Evolutionary conservation across 2,329 filamentous ascomycete genomes (phyloP), one percentile per base, ranked within the genome.

Genomic region (Alternaria novae-zelandiae): DNA sequence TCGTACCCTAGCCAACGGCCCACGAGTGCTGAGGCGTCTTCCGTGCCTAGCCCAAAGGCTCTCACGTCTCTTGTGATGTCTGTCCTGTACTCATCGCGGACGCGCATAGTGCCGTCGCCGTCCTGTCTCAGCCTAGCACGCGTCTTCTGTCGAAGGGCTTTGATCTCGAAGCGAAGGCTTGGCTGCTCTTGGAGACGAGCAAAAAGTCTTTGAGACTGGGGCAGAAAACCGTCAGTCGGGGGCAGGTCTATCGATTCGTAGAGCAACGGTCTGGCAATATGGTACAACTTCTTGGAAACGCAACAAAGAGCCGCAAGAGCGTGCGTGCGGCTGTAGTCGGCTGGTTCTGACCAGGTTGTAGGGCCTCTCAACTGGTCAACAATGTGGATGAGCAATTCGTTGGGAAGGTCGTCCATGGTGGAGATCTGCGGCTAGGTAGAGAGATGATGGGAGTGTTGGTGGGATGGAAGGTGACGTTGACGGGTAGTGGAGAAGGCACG

Each of bases 331-430:
- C 36, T 41, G 36, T 15, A 30, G 47, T 32, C 11, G 4, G 47
- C 17, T 30, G 47, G 47, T 6, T 50, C 47, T 50, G 26, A 6
- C n/a, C n/a, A 50, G 47, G 26, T 50, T 11, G 2, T 21, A 2
- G 47, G n/a, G 6, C 47, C 47, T 15, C 47, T 6, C 0, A 30
- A 26, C 10, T 32, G n/a, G 15, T 32, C 43, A 10, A 55, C 20
- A 12, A 60, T 55, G n/a, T 41, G 26, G 17, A 36, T 11, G 43
- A 54, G 57, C 21, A 60, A 17, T 25, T 60, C 41, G n/a, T 54
- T 20, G 2, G 26, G 49, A 57, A 50, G 8, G 6, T 32, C 20
- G n/a, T 50, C 47, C 47, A 32, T 30, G 5, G 28, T 30, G 28
- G 5, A 30, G 28, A 13, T 30, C 5, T 28, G 26, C 26, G 26